Evolutionary conservation across 1,284 basidiomycete genomes (phyloP), one percentile per base, ranked within the genome.

Genomic region (Mycena sp.): DNA sequence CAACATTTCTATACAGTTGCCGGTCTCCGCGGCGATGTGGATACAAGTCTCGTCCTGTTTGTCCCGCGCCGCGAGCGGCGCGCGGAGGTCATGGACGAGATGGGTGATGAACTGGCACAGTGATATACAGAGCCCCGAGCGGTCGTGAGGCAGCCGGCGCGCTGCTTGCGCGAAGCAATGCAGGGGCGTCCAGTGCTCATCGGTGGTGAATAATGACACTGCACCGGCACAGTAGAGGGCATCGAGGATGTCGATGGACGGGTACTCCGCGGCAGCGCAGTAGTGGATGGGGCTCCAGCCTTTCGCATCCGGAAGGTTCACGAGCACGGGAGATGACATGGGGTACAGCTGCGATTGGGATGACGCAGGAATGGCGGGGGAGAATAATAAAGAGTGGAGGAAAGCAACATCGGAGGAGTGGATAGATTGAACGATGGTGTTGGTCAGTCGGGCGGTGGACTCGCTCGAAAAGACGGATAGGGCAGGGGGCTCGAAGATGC

Each of bases 21-120:
- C 97, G 64, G 92, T 90, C 70, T 95, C 91, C 6, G 97, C 96
- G 21, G 96, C 96, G 57, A 98, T 84, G 79, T 99, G 96, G 66
- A 98, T 88, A 69, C 96, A 96, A 48, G 94, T 97, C 71, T 98
- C 91, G 45, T 94, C 93, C 61, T 94, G 85, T 56, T 86, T 88
- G 77, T 98, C 96, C 35, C 80, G 76, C 17, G 89, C 88, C 25
- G 83, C 80, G 43, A 92, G 73, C 0, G 90, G 89, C 5, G 88
- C 87, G 41, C 83, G 83, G 26, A 92, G 83, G 71, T 91, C 87
- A 57, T 81, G 80, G 41, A 92, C 81, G 52, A 92, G 82, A 72
- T 92, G 90, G 65, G 84, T 74, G 71, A 86, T 78, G 73, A 91
- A 88, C 64, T 81, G 76, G 67, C 85, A 85, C 70, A 91, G 70